phyloP scores from a whole-genome alignment of 805 yeast species.

The Metschnikowia hibisci region DNA sequence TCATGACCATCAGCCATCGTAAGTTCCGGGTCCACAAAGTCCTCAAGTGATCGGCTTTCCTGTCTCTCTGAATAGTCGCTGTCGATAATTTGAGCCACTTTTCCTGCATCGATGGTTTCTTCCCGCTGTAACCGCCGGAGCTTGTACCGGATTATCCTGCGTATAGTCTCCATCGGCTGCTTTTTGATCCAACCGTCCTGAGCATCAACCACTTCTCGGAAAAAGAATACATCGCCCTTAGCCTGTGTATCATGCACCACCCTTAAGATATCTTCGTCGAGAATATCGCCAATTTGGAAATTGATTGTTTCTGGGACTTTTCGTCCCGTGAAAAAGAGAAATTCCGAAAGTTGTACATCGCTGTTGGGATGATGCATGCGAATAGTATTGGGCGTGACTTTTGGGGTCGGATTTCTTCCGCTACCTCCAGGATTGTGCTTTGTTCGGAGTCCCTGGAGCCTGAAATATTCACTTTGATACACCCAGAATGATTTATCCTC shows the following conservation, averaged over 20 bases:
- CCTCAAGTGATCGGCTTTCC: conserved; percentile 1
- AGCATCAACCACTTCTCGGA: conserved; percentile 36
- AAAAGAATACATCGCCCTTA: conserved; percentile 35
- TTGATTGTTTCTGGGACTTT: conserved; percentile 64
- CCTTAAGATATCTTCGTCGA: conserved; percentile 55
- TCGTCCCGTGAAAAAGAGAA: conserved; percentile 66
- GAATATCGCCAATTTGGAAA: conserved; percentile 75
- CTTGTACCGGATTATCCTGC: conserved; percentile 71
- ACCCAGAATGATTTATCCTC: conserved; percentile 48
- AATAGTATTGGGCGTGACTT: conserved; percentile 27
- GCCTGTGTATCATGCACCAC: conserved; percentile 35
- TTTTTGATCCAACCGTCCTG: conserved; percentile 79
- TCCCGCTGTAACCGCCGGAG: conserved; percentile 56
- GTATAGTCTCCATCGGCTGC: conserved; percentile 56
- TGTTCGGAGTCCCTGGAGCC: conserved; percentile 38
- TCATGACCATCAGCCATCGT: conserved; percentile 13
- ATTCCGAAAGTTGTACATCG: conserved; percentile 24
- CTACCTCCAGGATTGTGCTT: conserved; percentile 8
- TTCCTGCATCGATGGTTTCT: conserved; percentile 40
- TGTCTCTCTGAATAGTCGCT: conserved; percentile 31
- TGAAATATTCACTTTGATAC: conserved; percentile 85
- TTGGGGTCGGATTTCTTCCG: conserved; percentile 4
- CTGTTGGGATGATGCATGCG: conserved; percentile 14
- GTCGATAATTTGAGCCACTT: conserved; percentile 42
- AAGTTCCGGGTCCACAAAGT: conserved; percentile 12